Conservation (phyloP, 2,329 filamentous ascomycete species). For the Exophiala mesophila region DNA sequence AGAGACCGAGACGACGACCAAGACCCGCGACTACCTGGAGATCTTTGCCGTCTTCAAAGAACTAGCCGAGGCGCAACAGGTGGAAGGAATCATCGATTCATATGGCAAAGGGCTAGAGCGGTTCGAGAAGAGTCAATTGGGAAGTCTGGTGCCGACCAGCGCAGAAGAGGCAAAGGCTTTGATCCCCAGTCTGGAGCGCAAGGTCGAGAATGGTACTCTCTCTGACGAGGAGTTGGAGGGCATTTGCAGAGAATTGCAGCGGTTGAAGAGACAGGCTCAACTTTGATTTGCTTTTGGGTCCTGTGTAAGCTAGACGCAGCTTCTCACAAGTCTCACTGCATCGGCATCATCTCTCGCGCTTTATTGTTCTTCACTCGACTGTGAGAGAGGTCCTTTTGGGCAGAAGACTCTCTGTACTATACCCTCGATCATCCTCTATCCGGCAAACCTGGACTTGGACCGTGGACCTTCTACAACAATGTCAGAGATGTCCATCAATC, state of each 20-base stretch:
- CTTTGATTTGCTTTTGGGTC: too few species aligned
- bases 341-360: too few species aligned
- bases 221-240: constrained; percentile 78
- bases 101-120: constrained; percentile 72
- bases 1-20: constrained; percentile 59
- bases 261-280: constrained; percentile 48
- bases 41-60: constrained; percentile 94
- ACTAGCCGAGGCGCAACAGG: constrained; percentile 90
- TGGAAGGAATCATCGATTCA: constrained; percentile 76
- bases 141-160: constrained; percentile 84
- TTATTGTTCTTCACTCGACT: too few species aligned
- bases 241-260: constrained; percentile 83
- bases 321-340: too few species aligned
- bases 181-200: constrained; percentile 81
- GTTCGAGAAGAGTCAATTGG: constrained; percentile 78
- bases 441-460: too few species aligned
- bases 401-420: too few species aligned
- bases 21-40: constrained; percentile 89
- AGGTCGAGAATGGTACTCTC: constrained; percentile 56
- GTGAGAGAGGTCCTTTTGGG: too few species aligned
- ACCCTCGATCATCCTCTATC: too few species aligned
- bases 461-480: too few species aligned
- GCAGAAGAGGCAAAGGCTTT: constrained; percentile 95
- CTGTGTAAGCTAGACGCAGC: too few species aligned
- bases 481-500: too few species aligned